Evolutionary conservation across 148 eudicot genomes (phyloP).

Genomic region (Dianthus caryophyllus): DNA sequence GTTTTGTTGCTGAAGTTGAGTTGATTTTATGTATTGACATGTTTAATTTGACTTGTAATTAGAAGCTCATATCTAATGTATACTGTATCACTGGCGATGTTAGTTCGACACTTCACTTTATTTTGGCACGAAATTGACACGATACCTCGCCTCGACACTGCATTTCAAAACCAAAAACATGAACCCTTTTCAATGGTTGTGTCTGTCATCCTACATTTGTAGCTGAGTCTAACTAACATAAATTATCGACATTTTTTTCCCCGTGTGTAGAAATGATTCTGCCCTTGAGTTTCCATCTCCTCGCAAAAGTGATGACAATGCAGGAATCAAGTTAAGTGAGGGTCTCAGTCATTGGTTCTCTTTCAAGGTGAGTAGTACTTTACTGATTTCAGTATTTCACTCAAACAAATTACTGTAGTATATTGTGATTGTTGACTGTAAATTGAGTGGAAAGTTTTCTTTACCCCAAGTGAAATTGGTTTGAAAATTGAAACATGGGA

Average conservation of each 20-base stretch:
- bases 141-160: too few species aligned
- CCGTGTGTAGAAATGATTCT: slow-evolving; percentile 20
- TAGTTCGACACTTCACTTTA: too few species aligned
- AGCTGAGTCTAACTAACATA: too few species aligned
- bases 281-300: slow-evolving; percentile 8
- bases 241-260: too few species aligned
- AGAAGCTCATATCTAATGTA: background rate
- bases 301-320: slow-evolving; percentile 12
- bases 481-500: background rate
- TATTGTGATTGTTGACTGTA: background rate
- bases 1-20: slow-evolving; percentile 9
- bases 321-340: slow-evolving; percentile 14
- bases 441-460: background rate
- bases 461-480: background rate
- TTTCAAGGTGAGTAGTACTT: slow-evolving; percentile 23
- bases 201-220: too few species aligned
- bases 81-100: too few species aligned
- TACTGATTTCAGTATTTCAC: background rate
- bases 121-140: too few species aligned
- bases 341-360: slow-evolving; percentile 22
- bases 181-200: too few species aligned
- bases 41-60: slow-evolving; percentile 12
- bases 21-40: background rate
- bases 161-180: too few species aligned
- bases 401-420: background rate